Evolutionary conservation across 78 protist species (phyloP), one percentile per base, ranked within the genome.

Genomic region (Guillardia theta): DNA sequence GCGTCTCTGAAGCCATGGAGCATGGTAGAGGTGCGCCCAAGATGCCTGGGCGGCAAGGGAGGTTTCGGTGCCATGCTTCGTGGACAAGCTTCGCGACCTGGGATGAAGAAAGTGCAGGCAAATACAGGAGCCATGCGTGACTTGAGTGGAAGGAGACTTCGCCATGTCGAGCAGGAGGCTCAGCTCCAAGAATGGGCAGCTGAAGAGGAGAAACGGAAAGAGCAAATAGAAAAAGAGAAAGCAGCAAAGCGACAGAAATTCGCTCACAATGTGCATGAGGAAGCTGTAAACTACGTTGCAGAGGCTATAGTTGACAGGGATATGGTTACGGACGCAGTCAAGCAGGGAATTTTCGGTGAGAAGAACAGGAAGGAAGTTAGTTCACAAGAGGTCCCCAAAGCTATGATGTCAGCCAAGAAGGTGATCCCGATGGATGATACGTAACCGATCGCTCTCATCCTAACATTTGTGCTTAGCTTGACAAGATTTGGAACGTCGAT

Each of bases 61-160:
- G 90, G 90, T 80, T 80, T 80, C 48, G 90, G 90, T 9, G 90
- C 90, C 4, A 39, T 80, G 46, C 90, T 80, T 5, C 39, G 90
- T 24, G 90, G 90, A 24, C 90, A 80, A 48, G 46, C 90, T 19
- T 44, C 48, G 48, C 90, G 90, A 8, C 90, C 90, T 6, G 90
- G 90, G 27, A 44, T 44, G 46, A 39, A 80, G 50, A 80, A 80
- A 18, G 48, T 44, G 36, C 58, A 80, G 8, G 12, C 46, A 5
- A 44, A 80, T 30, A 80, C 46, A 27, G 48, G 90, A 5, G 90
- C 90, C 1, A 44, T 39, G 46, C 90, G 90, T 1, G 90, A 80
- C 50, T 48, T 80, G 90, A 80, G 48, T 30, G 90, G 90, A 24
- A 46, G 90, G 9, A 2, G 90, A 12, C 90, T 80, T 33, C 90